phyloP scores from a whole-genome alignment of 768 basidiomycete species.

The Podaxis carcinomalis region DNA sequence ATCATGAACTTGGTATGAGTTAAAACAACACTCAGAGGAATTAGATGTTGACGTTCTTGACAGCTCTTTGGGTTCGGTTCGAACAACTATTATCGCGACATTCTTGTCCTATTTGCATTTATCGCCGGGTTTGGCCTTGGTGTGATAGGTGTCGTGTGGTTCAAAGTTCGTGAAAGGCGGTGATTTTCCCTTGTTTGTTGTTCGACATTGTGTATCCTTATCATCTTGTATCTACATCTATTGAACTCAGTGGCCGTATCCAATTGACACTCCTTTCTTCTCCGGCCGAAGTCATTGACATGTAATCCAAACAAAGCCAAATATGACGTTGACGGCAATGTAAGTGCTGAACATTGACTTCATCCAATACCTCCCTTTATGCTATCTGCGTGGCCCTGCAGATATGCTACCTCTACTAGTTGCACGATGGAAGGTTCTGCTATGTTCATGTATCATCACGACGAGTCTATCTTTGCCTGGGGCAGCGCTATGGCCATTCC shows the following conservation, averaged over 20 bases:
- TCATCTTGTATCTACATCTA: no score
- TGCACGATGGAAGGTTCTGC: background rate
- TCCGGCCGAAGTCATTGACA: background rate
- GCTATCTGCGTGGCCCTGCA: background rate
- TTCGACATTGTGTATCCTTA: background rate
- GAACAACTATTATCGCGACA: constrained; percentile 85
- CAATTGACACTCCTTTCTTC: background rate
- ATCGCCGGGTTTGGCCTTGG: constrained; percentile 73
- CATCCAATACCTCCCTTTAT: background rate
- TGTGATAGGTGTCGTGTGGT: constrained; percentile 76
- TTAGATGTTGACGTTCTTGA: constrained; percentile 4
- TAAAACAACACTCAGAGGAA: background rate
- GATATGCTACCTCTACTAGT: background rate
- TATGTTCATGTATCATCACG: background rate
- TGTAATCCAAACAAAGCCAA: constrained; percentile 1
- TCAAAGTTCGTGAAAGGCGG: constrained; percentile 71
- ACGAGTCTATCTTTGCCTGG: background rate
- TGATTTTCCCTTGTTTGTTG: constrained; percentile 24
- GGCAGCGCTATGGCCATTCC: constrained; percentile 67
- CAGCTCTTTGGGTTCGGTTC: constrained; percentile 84
- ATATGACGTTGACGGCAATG: background rate
- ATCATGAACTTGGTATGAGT: constrained; percentile 75
- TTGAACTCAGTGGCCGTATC: background rate
- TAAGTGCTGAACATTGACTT: background rate
- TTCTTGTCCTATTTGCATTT: constrained; percentile 82